Evolutionary conservation across 2,329 filamentous ascomycete genomes (phyloP).

Genomic region (Pestalotiopsis sp.): DNA sequence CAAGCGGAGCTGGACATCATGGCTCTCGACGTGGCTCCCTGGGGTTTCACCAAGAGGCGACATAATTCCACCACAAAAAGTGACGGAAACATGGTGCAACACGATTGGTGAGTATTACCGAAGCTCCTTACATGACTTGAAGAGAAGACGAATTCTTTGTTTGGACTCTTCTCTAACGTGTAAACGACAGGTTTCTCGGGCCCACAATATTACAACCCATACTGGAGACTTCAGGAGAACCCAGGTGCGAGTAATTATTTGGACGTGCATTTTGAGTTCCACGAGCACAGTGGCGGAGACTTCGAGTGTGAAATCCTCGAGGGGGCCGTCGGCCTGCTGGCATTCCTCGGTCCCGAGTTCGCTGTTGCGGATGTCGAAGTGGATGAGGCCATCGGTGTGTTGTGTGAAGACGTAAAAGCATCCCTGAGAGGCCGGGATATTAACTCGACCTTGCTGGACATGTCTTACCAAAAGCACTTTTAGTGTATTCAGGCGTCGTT

Average conservation of each 20-base stretch:
- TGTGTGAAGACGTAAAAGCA: neutral
- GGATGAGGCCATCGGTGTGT: slow-evolving; percentile 8
- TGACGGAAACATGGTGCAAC: slow-evolving; percentile 15
- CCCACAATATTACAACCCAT: slow-evolving; percentile 17
- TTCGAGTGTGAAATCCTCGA: slow-evolving; percentile 14
- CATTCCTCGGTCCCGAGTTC: slow-evolving; percentile 11
- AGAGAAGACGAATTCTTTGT: neutral
- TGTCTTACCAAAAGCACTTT: neutral
- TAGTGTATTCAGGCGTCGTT: neutral
- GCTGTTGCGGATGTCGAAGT: slow-evolving; percentile 13
- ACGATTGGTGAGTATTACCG: slow-evolving; percentile 3
- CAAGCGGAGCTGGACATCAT: neutral
- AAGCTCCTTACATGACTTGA: neutral
- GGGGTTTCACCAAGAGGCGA: neutral
- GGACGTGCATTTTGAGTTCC: slow-evolving; percentile 14
- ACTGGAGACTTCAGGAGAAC: slow-evolving; percentile 11
- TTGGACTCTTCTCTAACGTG: neutral
- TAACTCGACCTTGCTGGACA: neutral
- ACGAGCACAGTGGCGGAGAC: slow-evolving; percentile 9
- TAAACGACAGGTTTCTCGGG: slow-evolving; percentile 9
- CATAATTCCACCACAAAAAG: slow-evolving; percentile 2
- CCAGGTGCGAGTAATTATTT: slow-evolving; percentile 15
- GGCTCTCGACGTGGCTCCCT: slow-evolving; percentile 6
- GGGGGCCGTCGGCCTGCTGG: slow-evolving; percentile 7
- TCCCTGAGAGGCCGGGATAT: neutral